These are phyloP conservation scores for Pseudopyricularia cyperi DNA, from an alignment of 2,329 filamentous ascomycete genomes.

Conservation along the genomic window DNA sequence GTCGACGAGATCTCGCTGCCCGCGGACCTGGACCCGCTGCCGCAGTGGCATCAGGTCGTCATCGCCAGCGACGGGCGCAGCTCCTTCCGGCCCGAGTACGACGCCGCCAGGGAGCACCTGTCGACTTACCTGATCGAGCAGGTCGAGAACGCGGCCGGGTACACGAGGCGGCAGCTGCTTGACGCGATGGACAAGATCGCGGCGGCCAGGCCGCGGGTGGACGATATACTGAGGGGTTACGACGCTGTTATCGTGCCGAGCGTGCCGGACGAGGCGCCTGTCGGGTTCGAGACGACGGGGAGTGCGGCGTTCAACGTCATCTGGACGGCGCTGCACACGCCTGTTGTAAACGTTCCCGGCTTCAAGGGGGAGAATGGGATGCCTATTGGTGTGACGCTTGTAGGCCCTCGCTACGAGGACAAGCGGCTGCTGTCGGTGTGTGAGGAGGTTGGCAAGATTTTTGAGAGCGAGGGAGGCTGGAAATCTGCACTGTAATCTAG, in stretches of 20 bases:
- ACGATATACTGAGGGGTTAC: slow-evolving; percentile 36
- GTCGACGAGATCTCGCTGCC: slow-evolving; percentile 44
- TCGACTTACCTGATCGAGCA: slow-evolving; percentile 28
- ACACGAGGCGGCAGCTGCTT: slow-evolving; percentile 33
- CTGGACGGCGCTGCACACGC: slow-evolving; percentile 45
- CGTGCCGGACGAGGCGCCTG: slow-evolving; percentile 44
- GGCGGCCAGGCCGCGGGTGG: slow-evolving; percentile 37
- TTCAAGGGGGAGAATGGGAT: slow-evolving; percentile 43
- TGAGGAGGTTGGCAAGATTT: slow-evolving; percentile 1
- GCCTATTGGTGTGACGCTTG: slow-evolving; percentile 45
- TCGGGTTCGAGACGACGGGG: slow-evolving; percentile 39
- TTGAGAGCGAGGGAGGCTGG: slow-evolving; percentile 2
- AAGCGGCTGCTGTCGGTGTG: slow-evolving; percentile 22
- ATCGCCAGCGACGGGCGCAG: slow-evolving; percentile 37
- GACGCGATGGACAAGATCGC: slow-evolving; percentile 43
- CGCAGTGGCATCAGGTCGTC: slow-evolving; percentile 37
- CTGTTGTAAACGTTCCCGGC: slow-evolving; percentile 51
- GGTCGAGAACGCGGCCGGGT: slow-evolving; percentile 32
- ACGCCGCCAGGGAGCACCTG: slow-evolving; percentile 30
- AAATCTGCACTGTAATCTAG: background rate
- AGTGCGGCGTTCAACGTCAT: slow-evolving; percentile 35
- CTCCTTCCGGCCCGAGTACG: slow-evolving; percentile 41
- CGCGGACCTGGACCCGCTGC: slow-evolving; percentile 30
- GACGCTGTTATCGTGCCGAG: slow-evolving; percentile 45
- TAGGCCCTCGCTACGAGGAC: slow-evolving; percentile 31